Conservation (phyloP, 2,329 filamentous ascomycete species). For the Aschersonia sp. region DNA sequence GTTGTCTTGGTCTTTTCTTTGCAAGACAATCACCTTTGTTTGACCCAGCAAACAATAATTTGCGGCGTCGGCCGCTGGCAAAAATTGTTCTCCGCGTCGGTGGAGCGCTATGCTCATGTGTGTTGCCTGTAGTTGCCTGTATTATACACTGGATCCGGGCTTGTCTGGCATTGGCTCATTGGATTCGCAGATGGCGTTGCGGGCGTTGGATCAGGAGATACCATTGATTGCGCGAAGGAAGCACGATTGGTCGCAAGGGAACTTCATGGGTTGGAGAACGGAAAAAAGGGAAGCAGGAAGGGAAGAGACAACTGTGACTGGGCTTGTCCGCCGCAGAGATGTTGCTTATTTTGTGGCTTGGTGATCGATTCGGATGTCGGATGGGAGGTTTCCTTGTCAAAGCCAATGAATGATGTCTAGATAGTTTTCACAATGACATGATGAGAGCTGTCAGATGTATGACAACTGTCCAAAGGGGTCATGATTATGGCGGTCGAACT, state of each 20-base stretch:
- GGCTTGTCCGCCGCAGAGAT: background rate
- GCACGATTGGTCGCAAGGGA: slow-evolving; percentile 7
- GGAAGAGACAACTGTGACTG: background rate
- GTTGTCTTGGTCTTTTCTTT: too few species aligned
- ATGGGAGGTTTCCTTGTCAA: too few species aligned
- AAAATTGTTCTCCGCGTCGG: too few species aligned
- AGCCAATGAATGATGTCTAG: too few species aligned
- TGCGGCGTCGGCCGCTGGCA: too few species aligned
- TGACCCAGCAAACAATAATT: too few species aligned
- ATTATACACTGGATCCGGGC: slow-evolving; percentile 18
- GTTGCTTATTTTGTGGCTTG: too few species aligned
- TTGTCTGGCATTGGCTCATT: slow-evolving; percentile 15
- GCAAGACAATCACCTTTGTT: too few species aligned
- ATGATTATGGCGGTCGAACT: too few species aligned
- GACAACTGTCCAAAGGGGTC: too few species aligned
- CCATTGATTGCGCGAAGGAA: slow-evolving; percentile 16
- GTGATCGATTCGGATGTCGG: background rate
- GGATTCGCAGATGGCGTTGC: slow-evolving; percentile 17
- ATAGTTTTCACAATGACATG: background rate
- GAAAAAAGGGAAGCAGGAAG: slow-evolving; percentile 5
- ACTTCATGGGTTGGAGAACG: background rate
- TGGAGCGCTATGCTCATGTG: too few species aligned
- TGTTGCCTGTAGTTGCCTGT: slow-evolving; percentile 14
- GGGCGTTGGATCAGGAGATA: slow-evolving; percentile 23
- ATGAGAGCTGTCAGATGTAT: background rate